phyloP scores from a whole-genome alignment of 2,329 filamentous ascomycete species.

The Trichoderma afroharzianum region DNA sequence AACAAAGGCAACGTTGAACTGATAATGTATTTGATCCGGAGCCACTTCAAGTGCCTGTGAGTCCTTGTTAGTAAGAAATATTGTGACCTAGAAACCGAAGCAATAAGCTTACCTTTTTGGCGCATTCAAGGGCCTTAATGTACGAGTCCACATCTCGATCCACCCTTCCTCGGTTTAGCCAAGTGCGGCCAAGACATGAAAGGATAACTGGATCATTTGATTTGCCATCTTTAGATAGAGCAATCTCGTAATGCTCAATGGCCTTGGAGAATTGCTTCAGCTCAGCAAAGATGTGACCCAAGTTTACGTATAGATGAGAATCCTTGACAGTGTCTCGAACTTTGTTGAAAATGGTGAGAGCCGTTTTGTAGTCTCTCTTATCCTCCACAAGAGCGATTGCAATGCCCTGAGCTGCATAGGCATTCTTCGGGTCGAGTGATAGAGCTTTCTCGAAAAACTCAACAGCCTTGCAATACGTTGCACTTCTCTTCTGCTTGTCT shows the following conservation, averaged over 20 bases:
- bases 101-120: slow-evolving; percentile 53
- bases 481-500: slow-evolving; percentile 86
- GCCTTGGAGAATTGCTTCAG: slow-evolving; percentile 85
- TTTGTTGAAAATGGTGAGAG: slow-evolving; percentile 84
- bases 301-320: slow-evolving; percentile 82
- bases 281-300: slow-evolving; percentile 90
- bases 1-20: slow-evolving; percentile 97
- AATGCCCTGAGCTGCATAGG: slow-evolving; percentile 92
- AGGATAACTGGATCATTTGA: slow-evolving; percentile 72
- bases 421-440: slow-evolving; percentile 90
- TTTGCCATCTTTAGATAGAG: slow-evolving; percentile 73
- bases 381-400: slow-evolving; percentile 93
- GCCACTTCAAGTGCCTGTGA: slow-evolving; percentile 67
- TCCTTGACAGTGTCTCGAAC: slow-evolving; percentile 88
- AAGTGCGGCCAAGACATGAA: slow-evolving; percentile 82
- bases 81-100: background rate
- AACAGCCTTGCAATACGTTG: slow-evolving; percentile 84
- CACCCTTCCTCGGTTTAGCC: slow-evolving; percentile 72
- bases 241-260: slow-evolving; percentile 91
- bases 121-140: slow-evolving; percentile 55
- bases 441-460: slow-evolving; percentile 99
- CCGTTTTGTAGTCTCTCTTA: slow-evolving; percentile 80
- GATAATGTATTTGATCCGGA: slow-evolving; percentile 82
- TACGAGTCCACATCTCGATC: slow-evolving; percentile 58
- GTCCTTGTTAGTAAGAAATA: background rate